These are phyloP conservation scores for Dendrobium nobile DNA, from an alignment of 106 monocot genomes.

Conservation along the genomic window DNA sequence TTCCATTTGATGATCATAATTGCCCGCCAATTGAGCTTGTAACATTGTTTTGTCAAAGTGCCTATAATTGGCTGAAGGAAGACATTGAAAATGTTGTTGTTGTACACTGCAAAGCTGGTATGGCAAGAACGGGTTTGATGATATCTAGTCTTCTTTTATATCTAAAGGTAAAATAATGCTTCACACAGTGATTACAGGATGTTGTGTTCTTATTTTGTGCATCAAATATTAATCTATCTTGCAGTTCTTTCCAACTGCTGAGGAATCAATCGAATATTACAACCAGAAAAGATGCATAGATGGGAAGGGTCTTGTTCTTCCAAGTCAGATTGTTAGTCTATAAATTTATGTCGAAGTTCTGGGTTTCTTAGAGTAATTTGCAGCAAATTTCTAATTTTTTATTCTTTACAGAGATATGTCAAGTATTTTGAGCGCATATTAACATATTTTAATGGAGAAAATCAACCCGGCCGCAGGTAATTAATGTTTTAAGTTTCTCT, in stretches of 20 bases:
- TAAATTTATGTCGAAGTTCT: slow-evolving; percentile 12
- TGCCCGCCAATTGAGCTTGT: slow-evolving; percentile 92
- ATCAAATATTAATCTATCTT: slow-evolving; percentile 5
- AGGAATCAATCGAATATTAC: slow-evolving; percentile 96
- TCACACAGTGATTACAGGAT: background rate
- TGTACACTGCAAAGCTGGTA: slow-evolving; percentile 99
- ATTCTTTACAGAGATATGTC: slow-evolving; percentile 80
- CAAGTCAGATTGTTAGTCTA: slow-evolving; percentile 98
- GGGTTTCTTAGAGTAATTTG: background rate
- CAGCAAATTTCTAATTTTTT: slow-evolving; percentile 3
- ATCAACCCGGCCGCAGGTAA: slow-evolving; percentile 78
- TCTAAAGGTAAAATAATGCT: slow-evolving; percentile 58
- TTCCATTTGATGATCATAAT: slow-evolving; percentile 99
- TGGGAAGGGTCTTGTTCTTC: slow-evolving; percentile 94
- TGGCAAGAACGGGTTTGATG: slow-evolving; percentile 96
- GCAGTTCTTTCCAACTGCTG: slow-evolving; percentile 97
- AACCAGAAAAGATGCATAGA: slow-evolving; percentile 99
- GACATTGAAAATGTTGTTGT: slow-evolving; percentile 99
- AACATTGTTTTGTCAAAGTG: slow-evolving; percentile 87
- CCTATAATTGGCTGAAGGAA: slow-evolving; percentile 97
- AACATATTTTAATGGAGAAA: slow-evolving; percentile 96
- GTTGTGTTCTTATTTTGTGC: slow-evolving; percentile 3
- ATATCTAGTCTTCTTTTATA: slow-evolving; percentile 97
- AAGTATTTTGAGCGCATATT: slow-evolving; percentile 96
- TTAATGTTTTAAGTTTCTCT: slow-evolving; percentile 3